Evolutionary conservation across 164 flowering plant genomes (phyloP).

Genomic region (Vitis labrusca): DNA sequence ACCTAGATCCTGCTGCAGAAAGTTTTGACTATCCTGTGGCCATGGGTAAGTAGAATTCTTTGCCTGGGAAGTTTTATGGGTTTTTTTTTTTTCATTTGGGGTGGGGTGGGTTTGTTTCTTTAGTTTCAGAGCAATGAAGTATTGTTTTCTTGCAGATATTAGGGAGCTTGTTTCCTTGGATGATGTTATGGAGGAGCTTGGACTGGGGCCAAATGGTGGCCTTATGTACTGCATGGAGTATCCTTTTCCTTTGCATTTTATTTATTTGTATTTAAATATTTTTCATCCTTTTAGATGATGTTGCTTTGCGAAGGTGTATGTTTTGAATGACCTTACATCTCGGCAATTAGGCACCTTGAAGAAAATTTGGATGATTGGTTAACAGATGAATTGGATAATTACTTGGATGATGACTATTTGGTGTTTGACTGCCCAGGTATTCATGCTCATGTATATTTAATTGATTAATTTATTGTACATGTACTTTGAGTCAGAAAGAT

Average conservation of each 20-base stretch:
- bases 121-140: not conserved
- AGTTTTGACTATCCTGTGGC: conserved; percentile 94
- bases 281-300: not conserved
- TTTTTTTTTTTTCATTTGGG: too few relatives aligned
- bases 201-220: conserved; percentile 94
- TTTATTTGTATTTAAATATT: not conserved
- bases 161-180: conserved; percentile 91
- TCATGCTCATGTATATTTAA: not conserved
- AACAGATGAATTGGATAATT: conserved; percentile 77
- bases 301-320: not conserved
- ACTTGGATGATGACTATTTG: conserved; percentile 87
- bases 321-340: conserved; percentile 45
- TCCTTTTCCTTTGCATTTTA: conserved; percentile 39
- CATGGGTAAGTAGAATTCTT: conserved; percentile 48
- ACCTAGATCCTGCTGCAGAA: conserved; percentile 99
- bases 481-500: too few relatives aligned
- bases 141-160: conserved; percentile 60
- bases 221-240: conserved; percentile 99
- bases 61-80: not conserved
- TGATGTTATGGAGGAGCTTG: conserved; percentile 97
- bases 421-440: conserved; percentile 98
- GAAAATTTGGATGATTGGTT: conserved; percentile 93
- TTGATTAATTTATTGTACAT: too few relatives aligned
- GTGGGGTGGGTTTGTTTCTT: not conserved
- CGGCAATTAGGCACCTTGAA: conserved; percentile 66